A percentile compares a stretch with the other conserved stretches of the same genome.
These are phyloP conservation scores for Lasiodiplodia sp. DNA, from an alignment of 2,329 filamentous ascomycete genomes.

Conservation along the genomic window DNA sequence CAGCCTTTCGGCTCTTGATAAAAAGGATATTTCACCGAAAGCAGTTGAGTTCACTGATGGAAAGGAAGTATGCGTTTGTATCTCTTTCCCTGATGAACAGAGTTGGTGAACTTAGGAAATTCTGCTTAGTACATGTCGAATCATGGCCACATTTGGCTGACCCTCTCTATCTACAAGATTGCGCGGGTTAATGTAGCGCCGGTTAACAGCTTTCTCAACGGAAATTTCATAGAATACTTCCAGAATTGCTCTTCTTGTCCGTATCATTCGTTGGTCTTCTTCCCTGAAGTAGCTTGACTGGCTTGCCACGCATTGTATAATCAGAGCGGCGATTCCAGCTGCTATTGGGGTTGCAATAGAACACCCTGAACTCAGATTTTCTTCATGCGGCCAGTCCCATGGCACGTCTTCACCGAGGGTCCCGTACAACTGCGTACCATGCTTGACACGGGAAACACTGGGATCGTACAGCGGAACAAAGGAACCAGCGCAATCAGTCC, in stretches of 20 bases:
- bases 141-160: not conserved
- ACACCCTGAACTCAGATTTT: not conserved
- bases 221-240: not conserved
- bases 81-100: not conserved
- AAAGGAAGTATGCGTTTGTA: not conserved
- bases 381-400: not conserved
- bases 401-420: not conserved
- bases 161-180: not conserved
- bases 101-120: not conserved
- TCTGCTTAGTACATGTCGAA: not conserved
- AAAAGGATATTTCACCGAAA: not conserved
- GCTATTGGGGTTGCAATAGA: not conserved
- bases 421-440: not conserved
- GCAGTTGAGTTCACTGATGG: not conserved
- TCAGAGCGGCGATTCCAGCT: not conserved
- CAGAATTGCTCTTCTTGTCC: not conserved
- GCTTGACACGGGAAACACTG: rapidly evolving
- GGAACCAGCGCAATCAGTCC: not conserved
- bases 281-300: too few relatives aligned
- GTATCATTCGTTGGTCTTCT: not conserved
- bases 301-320: conserved; percentile 2
- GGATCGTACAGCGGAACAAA: not conserved
- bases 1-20: not conserved
- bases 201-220: not conserved
- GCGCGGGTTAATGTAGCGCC: not conserved